A percentile compares a stretch with the other conserved stretches of the same genome.
phyloP scores from a whole-genome alignment of 768 basidiomycete genomes.

The Clathrus columnatus region DNA sequence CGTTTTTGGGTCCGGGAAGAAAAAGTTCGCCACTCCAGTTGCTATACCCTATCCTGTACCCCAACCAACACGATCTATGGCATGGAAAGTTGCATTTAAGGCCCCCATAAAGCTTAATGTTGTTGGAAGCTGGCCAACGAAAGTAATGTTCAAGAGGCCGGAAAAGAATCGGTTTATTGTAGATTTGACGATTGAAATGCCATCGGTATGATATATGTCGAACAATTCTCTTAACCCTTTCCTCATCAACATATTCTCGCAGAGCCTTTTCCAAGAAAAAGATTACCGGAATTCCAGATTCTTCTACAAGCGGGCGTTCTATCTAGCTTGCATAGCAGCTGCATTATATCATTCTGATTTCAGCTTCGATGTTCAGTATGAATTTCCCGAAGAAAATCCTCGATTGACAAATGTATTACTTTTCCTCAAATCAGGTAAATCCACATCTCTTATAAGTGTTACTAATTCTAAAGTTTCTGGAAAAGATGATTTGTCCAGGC shows the following conservation, averaged over 20 bases:
- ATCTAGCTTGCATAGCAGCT: conserved; percentile 70
- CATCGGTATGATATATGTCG: conserved; percentile 45
- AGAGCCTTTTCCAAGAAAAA: conserved; percentile 90
- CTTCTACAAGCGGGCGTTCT: conserved; percentile 89
- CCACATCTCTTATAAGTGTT: conserved; percentile 5
- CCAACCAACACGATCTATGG: conserved; percentile 64
- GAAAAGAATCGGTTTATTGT: conserved; percentile 59
- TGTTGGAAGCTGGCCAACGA: conserved; percentile 82
- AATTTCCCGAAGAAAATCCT: conserved; percentile 49
- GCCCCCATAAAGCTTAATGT: conserved; percentile 68
- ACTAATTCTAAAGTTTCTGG: background rate
- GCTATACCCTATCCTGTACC: conserved; percentile 65
- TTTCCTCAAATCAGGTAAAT: conserved; percentile 41
- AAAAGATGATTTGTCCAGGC: conserved; percentile 48
- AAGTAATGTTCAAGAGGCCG: conserved; percentile 61
- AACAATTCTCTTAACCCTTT: background rate
- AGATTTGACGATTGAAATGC: conserved; percentile 85
- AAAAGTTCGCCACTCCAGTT: conserved; percentile 19
- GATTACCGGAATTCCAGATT: conserved; percentile 85
- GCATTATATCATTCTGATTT: conserved; percentile 40
- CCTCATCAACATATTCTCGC: background rate
- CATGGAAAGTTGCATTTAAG: conserved; percentile 84
- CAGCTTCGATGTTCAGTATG: conserved; percentile 51
- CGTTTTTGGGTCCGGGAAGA: conserved; percentile 38
- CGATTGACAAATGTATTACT: conserved; percentile 61